A percentile compares a stretch with the other conserved stretches of the same genome.
These are phyloP conservation scores for Thalassiosira mediterranea DNA, from an alignment of 352 stramenopile species.

Conservation along the genomic window DNA sequence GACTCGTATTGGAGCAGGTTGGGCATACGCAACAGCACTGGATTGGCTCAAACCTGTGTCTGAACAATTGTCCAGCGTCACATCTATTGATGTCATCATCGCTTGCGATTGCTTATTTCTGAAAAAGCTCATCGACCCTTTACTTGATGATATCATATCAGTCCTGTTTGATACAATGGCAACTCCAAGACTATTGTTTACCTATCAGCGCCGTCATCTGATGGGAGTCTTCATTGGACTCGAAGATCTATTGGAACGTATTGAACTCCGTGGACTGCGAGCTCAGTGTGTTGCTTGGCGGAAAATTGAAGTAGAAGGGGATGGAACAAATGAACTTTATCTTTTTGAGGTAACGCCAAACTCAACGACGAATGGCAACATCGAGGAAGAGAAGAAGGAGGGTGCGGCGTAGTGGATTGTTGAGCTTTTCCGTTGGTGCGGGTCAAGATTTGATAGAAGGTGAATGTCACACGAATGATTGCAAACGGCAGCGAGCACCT, in stretches of 20 bases:
- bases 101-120: conserved; percentile 56
- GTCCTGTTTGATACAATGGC: conserved; percentile 16
- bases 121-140: conserved; percentile 39
- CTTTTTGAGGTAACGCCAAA: conserved; percentile 37
- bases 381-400: conserved; percentile 9
- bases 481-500: too few relatives aligned
- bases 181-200: conserved; percentile 40
- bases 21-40: conserved; percentile 16
- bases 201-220: conserved; percentile 42
- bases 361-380: neutral
- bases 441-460: too few relatives aligned
- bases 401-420: too few relatives aligned
- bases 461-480: too few relatives aligned
- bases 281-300: conserved; percentile 67
- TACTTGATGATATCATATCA: conserved; percentile 21
- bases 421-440: too few relatives aligned
- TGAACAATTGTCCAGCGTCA: conserved; percentile 19
- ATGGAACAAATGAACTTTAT: conserved; percentile 39
- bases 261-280: conserved; percentile 50
- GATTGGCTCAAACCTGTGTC: conserved; percentile 47
- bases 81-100: conserved; percentile 46
- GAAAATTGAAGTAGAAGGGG: conserved; percentile 36
- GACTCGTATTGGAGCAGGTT: conserved; percentile 38
- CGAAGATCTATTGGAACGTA: conserved; percentile 39
- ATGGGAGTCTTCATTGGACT: conserved; percentile 45